A percentile compares a stretch with the other conserved stretches of the same genome.
Conservation (phyloP, 108 stramenopile genomes). For the Bacterosira constricta region DNA sequence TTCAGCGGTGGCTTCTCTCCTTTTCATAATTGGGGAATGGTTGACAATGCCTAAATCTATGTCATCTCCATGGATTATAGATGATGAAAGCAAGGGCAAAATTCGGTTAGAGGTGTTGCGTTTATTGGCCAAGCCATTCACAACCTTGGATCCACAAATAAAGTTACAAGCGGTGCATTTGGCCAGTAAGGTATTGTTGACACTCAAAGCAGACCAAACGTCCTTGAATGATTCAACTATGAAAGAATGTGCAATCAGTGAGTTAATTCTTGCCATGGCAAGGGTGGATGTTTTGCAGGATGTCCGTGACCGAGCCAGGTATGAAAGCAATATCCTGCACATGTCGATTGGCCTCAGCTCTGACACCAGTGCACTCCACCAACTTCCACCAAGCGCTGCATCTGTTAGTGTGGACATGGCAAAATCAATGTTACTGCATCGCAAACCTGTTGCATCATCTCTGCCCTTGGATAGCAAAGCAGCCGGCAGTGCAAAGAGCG, state of each 20-base stretch:
- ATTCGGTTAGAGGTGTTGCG: constrained; percentile 85
- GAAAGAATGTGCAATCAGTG: constrained; percentile 63
- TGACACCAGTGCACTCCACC: constrained; percentile 61
- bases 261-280: constrained; percentile 94
- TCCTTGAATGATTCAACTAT: constrained; percentile 2
- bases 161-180: constrained; percentile 95
- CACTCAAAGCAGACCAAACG: constrained; percentile 23
- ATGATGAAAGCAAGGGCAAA: constrained; percentile 28
- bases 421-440: constrained; percentile 53
- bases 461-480: constrained; percentile 58
- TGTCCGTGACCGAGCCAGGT: constrained; percentile 94
- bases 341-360: constrained; percentile 54
- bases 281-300: constrained; percentile 91
- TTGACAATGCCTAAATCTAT: constrained; percentile 26
- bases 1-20: constrained; percentile 60
- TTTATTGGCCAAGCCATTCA: constrained; percentile 80
- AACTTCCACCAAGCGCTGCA: constrained; percentile 21
- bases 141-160: constrained; percentile 61
- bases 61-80: constrained; percentile 22
- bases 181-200: constrained; percentile 79
- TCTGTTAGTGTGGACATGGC: constrained; percentile 50
- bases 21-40: constrained; percentile 86
- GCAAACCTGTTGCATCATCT: constrained; percentile 68
- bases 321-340: constrained; percentile 84
- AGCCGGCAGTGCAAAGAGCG: constrained; percentile 22